Percentiles rank a stretch among this genome's conserved stretches.
Evolutionary conservation across 768 basidiomycete genomes (phyloP).

Genomic region (Podaxis rugospora): DNA sequence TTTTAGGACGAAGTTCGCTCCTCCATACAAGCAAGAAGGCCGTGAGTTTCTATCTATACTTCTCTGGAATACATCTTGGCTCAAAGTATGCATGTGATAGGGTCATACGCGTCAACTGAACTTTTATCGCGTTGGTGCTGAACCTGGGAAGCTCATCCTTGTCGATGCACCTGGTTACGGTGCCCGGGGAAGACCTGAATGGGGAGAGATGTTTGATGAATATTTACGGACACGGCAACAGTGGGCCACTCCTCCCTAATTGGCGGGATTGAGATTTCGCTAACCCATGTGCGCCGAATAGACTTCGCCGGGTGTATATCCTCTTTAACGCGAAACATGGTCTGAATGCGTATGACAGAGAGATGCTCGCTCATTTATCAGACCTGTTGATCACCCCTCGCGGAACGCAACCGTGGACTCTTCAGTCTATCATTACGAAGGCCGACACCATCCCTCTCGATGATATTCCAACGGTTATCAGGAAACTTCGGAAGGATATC

Average conservation of each 20-base stretch:
- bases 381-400: conserved; percentile 31
- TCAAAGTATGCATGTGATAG: conserved; percentile 28
- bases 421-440: conserved; percentile 75
- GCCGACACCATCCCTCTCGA: conserved; percentile 45
- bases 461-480: conserved; percentile 30
- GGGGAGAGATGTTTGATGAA: conserved; percentile 66
- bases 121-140: conserved; percentile 64
- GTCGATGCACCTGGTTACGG: conserved; percentile 87
- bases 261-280: conserved; percentile 5
- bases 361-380: conserved; percentile 58
- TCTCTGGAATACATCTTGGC: not conserved
- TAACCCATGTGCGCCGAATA: conserved; percentile 21
- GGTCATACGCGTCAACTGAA: conserved; percentile 71
- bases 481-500: conserved; percentile 45
- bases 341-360: conserved; percentile 47
- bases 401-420: conserved; percentile 43
- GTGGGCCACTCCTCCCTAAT: conserved; percentile 34
- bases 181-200: conserved; percentile 64
- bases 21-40: conserved; percentile 67
- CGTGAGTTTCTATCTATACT: conserved; percentile 34
- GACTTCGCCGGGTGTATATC: conserved; percentile 67
- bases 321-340: conserved; percentile 67
- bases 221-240: conserved; percentile 58
- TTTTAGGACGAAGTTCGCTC: conserved; percentile 53
- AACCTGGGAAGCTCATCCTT: conserved; percentile 55